Evolutionary conservation across 2,329 filamentous ascomycete genomes (phyloP), one percentile per base, ranked within the genome.

Genomic region (Xylariaceae sp.): DNA sequence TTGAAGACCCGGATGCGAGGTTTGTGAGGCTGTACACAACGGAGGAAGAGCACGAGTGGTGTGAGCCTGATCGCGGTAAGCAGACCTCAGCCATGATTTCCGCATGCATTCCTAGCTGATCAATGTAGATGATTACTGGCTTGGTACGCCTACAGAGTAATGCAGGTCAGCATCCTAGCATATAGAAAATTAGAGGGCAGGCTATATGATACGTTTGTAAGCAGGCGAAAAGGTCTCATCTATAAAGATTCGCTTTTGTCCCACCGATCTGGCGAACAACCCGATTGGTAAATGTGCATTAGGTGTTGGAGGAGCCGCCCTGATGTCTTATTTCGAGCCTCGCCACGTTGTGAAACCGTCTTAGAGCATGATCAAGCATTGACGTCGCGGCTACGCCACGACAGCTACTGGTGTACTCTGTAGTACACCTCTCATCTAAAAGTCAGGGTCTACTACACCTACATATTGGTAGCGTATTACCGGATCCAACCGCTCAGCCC

Each of bases 201-300:
- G n/a, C n/a, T n/a, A n/a, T n/a, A n/a, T n/a, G n/a, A n/a, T n/a
- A n/a, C n/a, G n/a, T n/a, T n/a, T n/a, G n/a, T n/a, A n/a, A n/a
- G n/a, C n/a, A n/a, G n/a, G n/a, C n/a, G n/a, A n/a, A n/a, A n/a
- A n/a, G n/a, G n/a, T n/a, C n/a, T n/a, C n/a, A n/a, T n/a, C n/a
- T n/a, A n/a, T n/a, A n/a, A n/a, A n/a, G n/a, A n/a, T n/a, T n/a
- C n/a, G n/a, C n/a, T n/a, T n/a, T n/a, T n/a, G n/a, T n/a, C n/a
- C n/a, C 24, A 48, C 50, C 20, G 32, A 48, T 53, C 20, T 48
- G 24, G 44, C 48, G 20, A 32, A 30, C 18, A 35, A 48, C 43
- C 43, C 50, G 44, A 49, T 39, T 30, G 30, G 32, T 27, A 30
- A 41, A 40, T 20, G 26, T 11, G 32, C 16, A 6, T 7, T 23